Percentiles rank a stretch among this genome's conserved stretches.
These are phyloP conservation scores for Panaeolus cyanescens DNA, from an alignment of 768 basidiomycete species.

Conservation along the genomic window DNA sequence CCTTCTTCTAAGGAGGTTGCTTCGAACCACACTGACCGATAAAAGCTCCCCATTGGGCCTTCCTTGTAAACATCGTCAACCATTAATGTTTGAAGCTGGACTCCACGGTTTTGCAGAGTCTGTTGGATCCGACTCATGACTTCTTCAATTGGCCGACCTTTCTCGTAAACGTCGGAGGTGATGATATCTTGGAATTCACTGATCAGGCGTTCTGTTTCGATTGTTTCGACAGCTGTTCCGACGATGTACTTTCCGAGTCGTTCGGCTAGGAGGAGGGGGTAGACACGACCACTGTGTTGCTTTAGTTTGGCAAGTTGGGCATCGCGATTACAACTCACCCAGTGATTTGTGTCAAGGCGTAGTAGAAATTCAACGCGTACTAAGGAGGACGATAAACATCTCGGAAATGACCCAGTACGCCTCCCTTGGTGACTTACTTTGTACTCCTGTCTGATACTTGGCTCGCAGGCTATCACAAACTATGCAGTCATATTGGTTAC, in stretches of 20 bases:
- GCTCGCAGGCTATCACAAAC: constrained; percentile 64
- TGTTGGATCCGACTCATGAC: constrained; percentile 15
- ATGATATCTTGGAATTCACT: constrained; percentile 26
- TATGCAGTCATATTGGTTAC: too few relatives aligned
- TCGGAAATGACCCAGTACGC: too few relatives aligned
- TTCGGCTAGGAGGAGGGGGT: constrained; percentile 28
- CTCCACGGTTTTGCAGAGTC: constrained; percentile 9
- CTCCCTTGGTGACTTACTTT: too few relatives aligned
- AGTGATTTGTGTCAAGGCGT: constrained; percentile 27
- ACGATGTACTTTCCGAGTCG: constrained; percentile 31
- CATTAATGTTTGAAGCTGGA: constrained; percentile 9
- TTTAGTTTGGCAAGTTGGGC: background rate
- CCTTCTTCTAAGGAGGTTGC: too few relatives aligned
- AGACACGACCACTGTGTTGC: constrained; percentile 22
- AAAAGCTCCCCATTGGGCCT: background rate
- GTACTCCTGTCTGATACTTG: constrained; percentile 28
- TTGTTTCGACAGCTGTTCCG: constrained; percentile 30
- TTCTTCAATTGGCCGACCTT: constrained; percentile 20
- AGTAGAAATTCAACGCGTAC: constrained; percentile 30
- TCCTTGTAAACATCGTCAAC: background rate
- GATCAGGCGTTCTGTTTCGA: constrained; percentile 29
- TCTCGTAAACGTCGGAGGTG: constrained; percentile 26
- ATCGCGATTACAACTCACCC: constrained; percentile 6
- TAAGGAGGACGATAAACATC: too few relatives aligned
- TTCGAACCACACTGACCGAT: too few relatives aligned